phyloP scores from a whole-genome alignment of 2,329 filamentous ascomycete species.

The Colletotrichum endophyticum region DNA sequence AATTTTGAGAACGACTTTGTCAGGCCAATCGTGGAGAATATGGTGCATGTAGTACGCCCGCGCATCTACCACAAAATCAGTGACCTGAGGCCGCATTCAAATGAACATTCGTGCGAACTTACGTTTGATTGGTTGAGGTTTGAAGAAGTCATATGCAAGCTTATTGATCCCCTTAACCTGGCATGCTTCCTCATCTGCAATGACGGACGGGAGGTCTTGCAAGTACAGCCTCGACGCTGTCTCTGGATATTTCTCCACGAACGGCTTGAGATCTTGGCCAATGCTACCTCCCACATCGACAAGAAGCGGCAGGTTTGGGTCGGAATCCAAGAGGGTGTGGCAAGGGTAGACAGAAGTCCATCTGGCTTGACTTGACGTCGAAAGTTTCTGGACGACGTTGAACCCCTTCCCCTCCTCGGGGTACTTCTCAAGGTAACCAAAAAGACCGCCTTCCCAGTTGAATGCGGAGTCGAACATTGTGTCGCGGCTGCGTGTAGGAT shows the following conservation, averaged over 20 bases:
- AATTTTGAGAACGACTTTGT: conserved; percentile 44
- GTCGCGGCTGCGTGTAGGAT: neutral
- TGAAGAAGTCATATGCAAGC: conserved; percentile 40
- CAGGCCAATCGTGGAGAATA: conserved; percentile 63
- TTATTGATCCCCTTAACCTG: neutral
- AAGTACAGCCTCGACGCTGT: neutral
- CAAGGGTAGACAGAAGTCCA: conserved; percentile 1
- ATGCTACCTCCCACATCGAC: conserved; percentile 1
- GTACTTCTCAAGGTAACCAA: neutral
- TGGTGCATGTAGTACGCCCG: conserved; percentile 58
- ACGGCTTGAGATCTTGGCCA: neutral
- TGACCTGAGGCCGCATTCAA: accelerated
- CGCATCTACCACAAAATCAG: conserved; percentile 26
- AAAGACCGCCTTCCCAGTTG: neutral
- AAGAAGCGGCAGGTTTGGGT: neutral
- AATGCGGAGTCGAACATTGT: neutral
- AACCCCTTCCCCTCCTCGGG: neutral
- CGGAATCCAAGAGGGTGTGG: neutral
- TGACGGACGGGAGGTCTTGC: neutral
- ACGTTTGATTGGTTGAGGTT: conserved; percentile 36
- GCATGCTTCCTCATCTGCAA: neutral
- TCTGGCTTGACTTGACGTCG: neutral
- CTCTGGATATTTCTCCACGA: neutral
- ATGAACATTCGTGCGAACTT: neutral
- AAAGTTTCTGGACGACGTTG: neutral